Evolutionary conservation across 148 eudicot genomes (phyloP).

Genomic region (Agrostemma githago): DNA sequence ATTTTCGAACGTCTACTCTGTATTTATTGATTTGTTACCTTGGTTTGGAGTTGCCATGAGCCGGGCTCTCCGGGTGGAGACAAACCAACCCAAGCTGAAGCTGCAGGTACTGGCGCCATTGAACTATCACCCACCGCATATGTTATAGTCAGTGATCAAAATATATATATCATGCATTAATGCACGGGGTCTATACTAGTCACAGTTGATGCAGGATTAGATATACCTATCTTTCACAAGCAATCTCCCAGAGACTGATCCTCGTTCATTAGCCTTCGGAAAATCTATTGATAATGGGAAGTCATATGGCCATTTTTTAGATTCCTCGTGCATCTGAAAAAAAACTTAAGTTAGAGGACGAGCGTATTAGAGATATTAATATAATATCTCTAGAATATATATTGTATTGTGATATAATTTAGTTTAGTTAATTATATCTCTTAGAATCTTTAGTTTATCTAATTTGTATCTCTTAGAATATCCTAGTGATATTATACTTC

Average conservation of each 20-base stretch:
- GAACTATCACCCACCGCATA: slow-evolving; percentile 13
- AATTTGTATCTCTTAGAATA: too few species aligned
- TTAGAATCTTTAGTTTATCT: too few species aligned
- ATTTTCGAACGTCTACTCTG: too few species aligned
- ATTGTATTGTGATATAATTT: too few species aligned
- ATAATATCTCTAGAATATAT: too few species aligned
- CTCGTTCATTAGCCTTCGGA: slow-evolving; percentile 47
- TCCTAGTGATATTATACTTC: too few species aligned
- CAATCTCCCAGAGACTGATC: slow-evolving; percentile 51
- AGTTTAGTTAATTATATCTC: too few species aligned
- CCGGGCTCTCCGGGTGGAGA: slow-evolving; percentile 63
- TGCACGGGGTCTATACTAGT: too few species aligned
- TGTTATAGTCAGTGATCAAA: background rate
- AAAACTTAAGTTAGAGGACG: background rate
- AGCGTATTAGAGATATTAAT: too few species aligned
- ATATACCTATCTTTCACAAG: slow-evolving; percentile 60
- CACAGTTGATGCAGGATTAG: too few species aligned
- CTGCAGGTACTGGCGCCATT: slow-evolving; percentile 27
- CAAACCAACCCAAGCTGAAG: slow-evolving; percentile 63
- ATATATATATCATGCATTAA: slow-evolving; percentile 37
- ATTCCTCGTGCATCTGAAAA: slow-evolving; percentile 55
- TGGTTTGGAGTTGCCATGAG: slow-evolving; percentile 77
- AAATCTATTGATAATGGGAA: slow-evolving; percentile 54
- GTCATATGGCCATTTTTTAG: slow-evolving; percentile 62
- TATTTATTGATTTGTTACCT: slow-evolving; percentile 29